Base-by-base conservation (phyloP, 2,329 filamentous ascomycete genomes). In the Metarhizium album region DNA sequence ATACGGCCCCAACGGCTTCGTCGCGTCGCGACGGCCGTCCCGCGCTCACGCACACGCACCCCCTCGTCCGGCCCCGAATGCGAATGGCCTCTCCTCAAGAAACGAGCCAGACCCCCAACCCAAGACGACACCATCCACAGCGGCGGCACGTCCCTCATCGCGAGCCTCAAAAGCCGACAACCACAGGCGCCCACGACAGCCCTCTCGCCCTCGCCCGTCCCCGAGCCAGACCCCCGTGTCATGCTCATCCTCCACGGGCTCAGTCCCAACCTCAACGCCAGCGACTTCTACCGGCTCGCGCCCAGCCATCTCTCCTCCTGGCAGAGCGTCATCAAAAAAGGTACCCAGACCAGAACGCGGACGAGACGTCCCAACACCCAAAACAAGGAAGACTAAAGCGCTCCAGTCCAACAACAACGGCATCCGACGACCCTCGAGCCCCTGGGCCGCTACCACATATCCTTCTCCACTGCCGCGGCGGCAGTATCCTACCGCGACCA, bases 281-380 rank as follows among this genome's bases (percentile, higher is more conserved):
- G 76, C 56, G 87, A 91, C 67, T 90, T 91, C 66, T 75, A 80
- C 55, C 82, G 86, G 50, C 66, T 90, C 18, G 74, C 80, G 4
- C 76, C 76, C 1, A 78, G 75, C 58, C 79, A 86, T 57, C 76
- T 90, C 33, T 80, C 84, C 54, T 76, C 76, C 40, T 90, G 86
- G 86, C 73, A 77, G 9, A 74, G 73, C 50, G 79, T 80, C 27
- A 80, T 88, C 52, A 67, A 73, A 38, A 78, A 80, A 65, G 71
- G 78, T 78, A 64, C 43, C 58, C 49, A 9, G 22, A 16, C 20
- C 18, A 22, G 35, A n/a, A n/a, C n/a, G n/a, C n/a, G n/a, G n/a
- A n/a, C n/a, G n/a, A n/a, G n/a, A n/a, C 6, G 2, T 13, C 16
- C 3, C 22, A 22, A 24, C 14, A 24, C 13, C 11, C 13, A 14